A percentile compares a stretch with the other conserved stretches of the same genome.
phyloP scores from a whole-genome alignment of 2,329 filamentous ascomycete genomes.

The Penicillium janthinellum region DNA sequence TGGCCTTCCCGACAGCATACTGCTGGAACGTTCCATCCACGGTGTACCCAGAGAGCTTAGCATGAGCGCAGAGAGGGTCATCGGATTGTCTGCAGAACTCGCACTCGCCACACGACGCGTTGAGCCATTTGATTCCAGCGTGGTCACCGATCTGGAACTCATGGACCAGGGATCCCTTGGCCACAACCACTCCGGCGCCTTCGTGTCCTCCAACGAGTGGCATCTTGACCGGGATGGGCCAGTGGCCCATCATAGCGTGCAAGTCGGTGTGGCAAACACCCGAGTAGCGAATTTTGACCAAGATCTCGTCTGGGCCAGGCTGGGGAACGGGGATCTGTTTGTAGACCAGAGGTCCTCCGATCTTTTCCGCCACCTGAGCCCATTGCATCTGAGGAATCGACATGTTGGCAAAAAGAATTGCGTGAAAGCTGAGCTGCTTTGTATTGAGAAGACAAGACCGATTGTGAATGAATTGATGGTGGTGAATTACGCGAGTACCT shows the following conservation, averaged over 20 bases:
- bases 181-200: constrained; percentile 78
- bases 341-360: constrained; percentile 63
- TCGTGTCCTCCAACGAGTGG: constrained; percentile 75
- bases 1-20: constrained; percentile 83
- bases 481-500: background rate
- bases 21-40: constrained; percentile 93
- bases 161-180: constrained; percentile 70
- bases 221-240: constrained; percentile 77
- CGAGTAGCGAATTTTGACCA: constrained; percentile 86
- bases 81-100: constrained; percentile 76
- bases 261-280: constrained; percentile 89
- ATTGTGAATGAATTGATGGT: background rate
- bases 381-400: constrained; percentile 65
- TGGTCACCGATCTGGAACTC: constrained; percentile 78
- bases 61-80: constrained; percentile 76
- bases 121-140: constrained; percentile 87
- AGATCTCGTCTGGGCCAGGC: constrained; percentile 84
- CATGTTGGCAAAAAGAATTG: no score
- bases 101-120: constrained; percentile 80
- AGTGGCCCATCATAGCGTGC: constrained; percentile 81
- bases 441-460: background rate
- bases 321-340: constrained; percentile 71
- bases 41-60: constrained; percentile 81
- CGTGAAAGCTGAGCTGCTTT: background rate
- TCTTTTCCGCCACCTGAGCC: constrained; percentile 87